Evolutionary conservation across 352 stramenopile genomes (phyloP).

Genomic region (Globisporangium canariense): DNA sequence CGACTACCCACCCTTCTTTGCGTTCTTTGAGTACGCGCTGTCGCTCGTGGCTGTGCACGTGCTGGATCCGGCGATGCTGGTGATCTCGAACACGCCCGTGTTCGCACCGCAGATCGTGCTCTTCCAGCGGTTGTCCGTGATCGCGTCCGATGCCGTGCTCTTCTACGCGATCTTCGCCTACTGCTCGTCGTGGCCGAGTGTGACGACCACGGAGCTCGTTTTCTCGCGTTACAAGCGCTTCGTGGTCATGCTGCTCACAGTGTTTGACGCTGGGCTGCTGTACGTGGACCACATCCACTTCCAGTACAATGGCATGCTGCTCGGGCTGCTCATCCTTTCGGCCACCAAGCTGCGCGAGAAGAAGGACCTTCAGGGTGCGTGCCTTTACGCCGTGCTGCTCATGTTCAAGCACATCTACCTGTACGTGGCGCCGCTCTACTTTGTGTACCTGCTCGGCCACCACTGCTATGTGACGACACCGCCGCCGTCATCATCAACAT

Average conservation of each 20-base stretch:
- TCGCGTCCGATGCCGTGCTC: conserved; percentile 87
- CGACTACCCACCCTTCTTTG: conserved; percentile 98
- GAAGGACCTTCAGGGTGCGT: conserved; percentile 83
- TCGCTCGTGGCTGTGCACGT: conserved; percentile 52
- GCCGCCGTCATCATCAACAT: background rate
- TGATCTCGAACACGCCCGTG: conserved; percentile 55
- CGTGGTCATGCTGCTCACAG: conserved; percentile 82
- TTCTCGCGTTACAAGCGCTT: conserved; percentile 60
- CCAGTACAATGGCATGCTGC: conserved; percentile 98
- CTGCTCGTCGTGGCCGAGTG: conserved; percentile 77
- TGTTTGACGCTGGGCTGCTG: conserved; percentile 92
- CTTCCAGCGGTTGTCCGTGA: conserved; percentile 93
- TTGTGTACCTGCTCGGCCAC: conserved; percentile 92
- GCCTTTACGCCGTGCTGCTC: conserved; percentile 91
- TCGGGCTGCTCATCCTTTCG: conserved; percentile 93
- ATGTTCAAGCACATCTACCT: conserved; percentile 99
- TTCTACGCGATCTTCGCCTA: conserved; percentile 80
- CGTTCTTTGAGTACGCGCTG: conserved; percentile 93
- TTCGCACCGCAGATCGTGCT: conserved; percentile 60
- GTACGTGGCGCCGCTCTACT: conserved; percentile 94
- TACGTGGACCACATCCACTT: conserved; percentile 99
- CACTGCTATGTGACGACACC: conserved; percentile 79
- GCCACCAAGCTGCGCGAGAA: conserved; percentile 76
- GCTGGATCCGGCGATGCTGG: conserved; percentile 57
- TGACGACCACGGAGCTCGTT: conserved; percentile 64